Evolutionary conservation across 2,329 filamentous ascomycete genomes (phyloP), one percentile per base, ranked within the genome.

Genomic region (Fusarium bactridioides): DNA sequence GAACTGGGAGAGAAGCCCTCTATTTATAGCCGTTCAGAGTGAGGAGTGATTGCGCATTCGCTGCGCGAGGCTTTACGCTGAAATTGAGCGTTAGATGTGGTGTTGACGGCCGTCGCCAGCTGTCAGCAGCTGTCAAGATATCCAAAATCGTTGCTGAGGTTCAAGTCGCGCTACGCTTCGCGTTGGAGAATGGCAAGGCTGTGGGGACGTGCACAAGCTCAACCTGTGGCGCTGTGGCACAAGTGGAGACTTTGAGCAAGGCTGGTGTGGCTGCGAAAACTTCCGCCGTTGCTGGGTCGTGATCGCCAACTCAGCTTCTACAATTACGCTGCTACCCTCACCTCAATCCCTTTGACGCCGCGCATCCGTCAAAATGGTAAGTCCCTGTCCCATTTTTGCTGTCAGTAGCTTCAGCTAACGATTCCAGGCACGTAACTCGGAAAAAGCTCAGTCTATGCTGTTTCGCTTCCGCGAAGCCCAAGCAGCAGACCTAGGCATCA

Each of bases 371-470:
- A 79, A 77, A 63, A 80, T 80, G 78, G 79, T 78, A 57, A 19
- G 35, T 15, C 7, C 21, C 8, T 2, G 4, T 21, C 5, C 10
- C 1, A 0, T 5, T 3, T 18, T 19, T 2, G 2, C 7, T 16
- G 10, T 23, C 3, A 23, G 15, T 19, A 11, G 35, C 11, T 13
- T 1, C 11, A 31, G 27, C 67, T 77, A 37, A 77, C 67, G 31
- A n/a, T n/a, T 0, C 0, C 76, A 94, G 95, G 95, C 95, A 80
- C 95, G 95, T 80, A 98, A 98, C 83, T 95, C 94, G 50, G 95
- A 98, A 88, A 99, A 98, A 84, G 95, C 96, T 79, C 96, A 99
- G 87, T 98, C 95, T 53, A 99, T 99, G 95, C 95, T 99, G 83
- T 99, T 98, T 86, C 95, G 96, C 87, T 99, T 99, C 87, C 94